A percentile compares a stretch with the other conserved stretches of the same genome.
These are phyloP conservation scores for Suhomyces vadensis DNA, from an alignment of 805 yeast species.

Conservation along the genomic window DNA sequence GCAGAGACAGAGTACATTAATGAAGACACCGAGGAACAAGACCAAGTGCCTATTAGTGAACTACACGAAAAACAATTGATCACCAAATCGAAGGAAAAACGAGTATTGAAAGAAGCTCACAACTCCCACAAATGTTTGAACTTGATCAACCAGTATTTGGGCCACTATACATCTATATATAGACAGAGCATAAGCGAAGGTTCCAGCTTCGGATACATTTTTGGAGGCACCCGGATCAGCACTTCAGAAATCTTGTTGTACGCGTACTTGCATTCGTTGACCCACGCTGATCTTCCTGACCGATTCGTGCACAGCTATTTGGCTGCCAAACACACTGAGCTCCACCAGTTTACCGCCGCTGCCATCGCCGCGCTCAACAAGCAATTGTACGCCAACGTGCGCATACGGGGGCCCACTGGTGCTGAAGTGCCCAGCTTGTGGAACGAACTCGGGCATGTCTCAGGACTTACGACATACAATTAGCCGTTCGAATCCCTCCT, in stretches of 20 bases:
- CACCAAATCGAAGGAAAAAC: slow-evolving; percentile 33
- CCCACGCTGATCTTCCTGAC: slow-evolving; percentile 40
- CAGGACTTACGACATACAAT: background rate
- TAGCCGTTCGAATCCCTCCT: too few species aligned
- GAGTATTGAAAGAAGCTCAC: slow-evolving; percentile 31
- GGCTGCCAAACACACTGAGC: slow-evolving; percentile 28
- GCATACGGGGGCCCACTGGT: slow-evolving; percentile 26
- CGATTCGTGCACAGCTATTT: slow-evolving; percentile 40
- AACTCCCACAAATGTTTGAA: slow-evolving; percentile 34
- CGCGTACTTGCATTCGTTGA: slow-evolving; percentile 38
- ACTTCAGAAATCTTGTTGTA: slow-evolving; percentile 39
- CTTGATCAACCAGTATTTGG: slow-evolving; percentile 24
- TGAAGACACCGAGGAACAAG: slow-evolving; percentile 22
- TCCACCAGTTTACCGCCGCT: slow-evolving; percentile 17
- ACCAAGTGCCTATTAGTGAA: slow-evolving; percentile 33
- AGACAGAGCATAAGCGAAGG: slow-evolving; percentile 15
- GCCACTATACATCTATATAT: slow-evolving; percentile 17
- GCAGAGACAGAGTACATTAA: slow-evolving; percentile 31
- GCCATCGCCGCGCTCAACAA: slow-evolving; percentile 13
- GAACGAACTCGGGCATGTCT: slow-evolving; percentile 31
- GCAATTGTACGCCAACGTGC: slow-evolving; percentile 7
- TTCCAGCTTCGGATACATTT: slow-evolving; percentile 17
- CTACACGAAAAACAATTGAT: slow-evolving; percentile 40
- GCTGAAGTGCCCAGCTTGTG: slow-evolving; percentile 35
- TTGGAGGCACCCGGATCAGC: slow-evolving; percentile 14